phyloP scores from a whole-genome alignment of 2,329 filamentous ascomycete genomes.

The Fusarium sulawesiense region DNA sequence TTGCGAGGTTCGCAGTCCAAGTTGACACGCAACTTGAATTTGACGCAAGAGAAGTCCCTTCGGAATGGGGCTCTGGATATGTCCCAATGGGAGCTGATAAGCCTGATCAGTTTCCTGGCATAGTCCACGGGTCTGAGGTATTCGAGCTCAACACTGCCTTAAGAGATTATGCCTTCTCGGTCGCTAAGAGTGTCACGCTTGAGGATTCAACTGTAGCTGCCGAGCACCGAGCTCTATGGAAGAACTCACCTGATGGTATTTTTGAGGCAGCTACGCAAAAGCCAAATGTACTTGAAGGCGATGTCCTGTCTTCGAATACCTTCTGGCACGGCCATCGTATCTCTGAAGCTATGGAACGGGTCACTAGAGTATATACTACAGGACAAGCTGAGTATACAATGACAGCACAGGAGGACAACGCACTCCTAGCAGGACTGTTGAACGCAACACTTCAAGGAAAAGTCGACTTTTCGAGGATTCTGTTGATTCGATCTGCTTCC shows the following conservation, averaged over 20 bases:
- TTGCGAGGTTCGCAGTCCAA: conserved; percentile 39
- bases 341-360: conserved; percentile 37
- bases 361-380: conserved; percentile 29
- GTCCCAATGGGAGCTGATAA: conserved; percentile 31
- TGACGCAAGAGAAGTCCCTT: conserved; percentile 32
- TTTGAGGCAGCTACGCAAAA: conserved; percentile 12
- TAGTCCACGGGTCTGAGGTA: conserved; percentile 37
- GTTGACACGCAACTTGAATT: conserved; percentile 35
- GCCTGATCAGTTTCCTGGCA: conserved; percentile 24
- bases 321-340: conserved; percentile 38
- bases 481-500: conserved; percentile 36
- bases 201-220: conserved; percentile 12
- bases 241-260: background rate
- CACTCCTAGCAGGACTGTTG: conserved; percentile 24
- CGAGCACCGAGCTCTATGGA: conserved; percentile 20
- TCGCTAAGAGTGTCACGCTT: conserved; percentile 3
- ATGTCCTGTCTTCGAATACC: conserved; percentile 37
- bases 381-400: conserved; percentile 31
- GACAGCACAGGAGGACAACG: conserved; percentile 42
- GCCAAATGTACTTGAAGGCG: conserved; percentile 32
- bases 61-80: conserved; percentile 33
- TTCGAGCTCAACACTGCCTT: conserved; percentile 31
- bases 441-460: conserved; percentile 29
- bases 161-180: conserved; percentile 27
- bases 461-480: conserved; percentile 30